These are phyloP conservation scores for Borealophlyctis nickersoniae DNA, from an alignment of 192 early-diverging fungal genomes.

Conservation along the genomic window DNA sequence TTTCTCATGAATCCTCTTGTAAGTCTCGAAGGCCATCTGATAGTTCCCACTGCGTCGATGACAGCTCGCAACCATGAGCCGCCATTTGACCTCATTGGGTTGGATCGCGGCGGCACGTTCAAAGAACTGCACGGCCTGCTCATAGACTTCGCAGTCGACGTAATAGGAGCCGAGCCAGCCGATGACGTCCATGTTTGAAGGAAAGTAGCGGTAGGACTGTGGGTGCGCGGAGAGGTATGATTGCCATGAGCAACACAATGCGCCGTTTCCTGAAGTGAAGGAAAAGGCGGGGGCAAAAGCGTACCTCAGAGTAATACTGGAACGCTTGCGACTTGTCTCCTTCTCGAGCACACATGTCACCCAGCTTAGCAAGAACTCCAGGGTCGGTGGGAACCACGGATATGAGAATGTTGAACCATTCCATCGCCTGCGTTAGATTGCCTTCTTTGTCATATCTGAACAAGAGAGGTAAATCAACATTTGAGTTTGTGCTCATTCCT, in stretches of 20 bases:
- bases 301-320: slow-evolving; percentile 59
- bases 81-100: slow-evolving; percentile 54
- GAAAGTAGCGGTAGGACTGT: slow-evolving; percentile 58
- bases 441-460: slow-evolving; percentile 51
- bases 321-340: slow-evolving; percentile 60
- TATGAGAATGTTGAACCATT: slow-evolving; percentile 62
- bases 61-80: slow-evolving; percentile 59
- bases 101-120: slow-evolving; percentile 49
- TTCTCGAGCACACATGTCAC: slow-evolving; percentile 46
- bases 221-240: background rate
- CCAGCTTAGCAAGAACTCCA: slow-evolving; percentile 47
- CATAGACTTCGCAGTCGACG: slow-evolving; percentile 61
- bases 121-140: slow-evolving; percentile 59
- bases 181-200: slow-evolving; percentile 52
- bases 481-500: no score
- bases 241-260: background rate
- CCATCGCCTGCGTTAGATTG: slow-evolving; percentile 46
- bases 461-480: background rate
- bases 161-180: slow-evolving; percentile 63
- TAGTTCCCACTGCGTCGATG: slow-evolving; percentile 53
- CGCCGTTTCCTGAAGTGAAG: no score
- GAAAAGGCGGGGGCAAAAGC: background rate
- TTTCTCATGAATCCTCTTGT: slow-evolving; percentile 50
- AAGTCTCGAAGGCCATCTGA: slow-evolving; percentile 52
- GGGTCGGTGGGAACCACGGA: slow-evolving; percentile 63